Percentiles rank a stretch among this genome's conserved stretches.
These are phyloP conservation scores for Colletotrichum sp. DNA, from an alignment of 2,329 filamentous ascomycete species.

Conservation along the genomic window DNA sequence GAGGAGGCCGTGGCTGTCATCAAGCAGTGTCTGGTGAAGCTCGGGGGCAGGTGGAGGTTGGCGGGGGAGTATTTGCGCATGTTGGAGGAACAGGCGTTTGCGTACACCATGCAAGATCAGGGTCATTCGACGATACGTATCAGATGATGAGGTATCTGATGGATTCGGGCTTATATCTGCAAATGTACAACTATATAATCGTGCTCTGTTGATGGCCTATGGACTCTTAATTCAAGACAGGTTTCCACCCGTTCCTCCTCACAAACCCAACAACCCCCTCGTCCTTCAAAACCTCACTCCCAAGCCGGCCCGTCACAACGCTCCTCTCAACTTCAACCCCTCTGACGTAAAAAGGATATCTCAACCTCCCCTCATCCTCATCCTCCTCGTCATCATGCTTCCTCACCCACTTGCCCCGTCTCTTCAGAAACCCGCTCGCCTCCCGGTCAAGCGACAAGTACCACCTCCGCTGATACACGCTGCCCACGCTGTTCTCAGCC, in stretches of 20 bases:
- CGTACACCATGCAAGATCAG: conserved; percentile 18
- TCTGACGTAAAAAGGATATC: conserved; percentile 65
- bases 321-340: conserved; percentile 69
- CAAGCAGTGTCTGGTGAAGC: conserved; percentile 29
- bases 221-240: conserved; percentile 41
- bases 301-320: conserved; percentile 67
- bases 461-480: conserved; percentile 72
- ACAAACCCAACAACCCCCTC: conserved; percentile 64
- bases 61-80: conserved; percentile 40
- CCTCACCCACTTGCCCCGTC: neutral
- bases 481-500: conserved; percentile 68
- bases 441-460: conserved; percentile 66
- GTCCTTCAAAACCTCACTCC: conserved; percentile 64
- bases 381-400: neutral
- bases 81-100: conserved; percentile 39
- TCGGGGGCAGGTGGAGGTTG: conserved; percentile 38
- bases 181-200: neutral
- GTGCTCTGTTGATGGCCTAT: neutral
- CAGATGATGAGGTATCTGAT: neutral
- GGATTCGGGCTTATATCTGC: neutral
- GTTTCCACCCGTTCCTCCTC: conserved; percentile 64
- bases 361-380: conserved; percentile 29
- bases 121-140: neutral
- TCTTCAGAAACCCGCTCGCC: conserved; percentile 60
- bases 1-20: conserved; percentile 32